phyloP scores from a whole-genome alignment of 75 land plant genomes.

The Cunninghamia lanceolata region DNA sequence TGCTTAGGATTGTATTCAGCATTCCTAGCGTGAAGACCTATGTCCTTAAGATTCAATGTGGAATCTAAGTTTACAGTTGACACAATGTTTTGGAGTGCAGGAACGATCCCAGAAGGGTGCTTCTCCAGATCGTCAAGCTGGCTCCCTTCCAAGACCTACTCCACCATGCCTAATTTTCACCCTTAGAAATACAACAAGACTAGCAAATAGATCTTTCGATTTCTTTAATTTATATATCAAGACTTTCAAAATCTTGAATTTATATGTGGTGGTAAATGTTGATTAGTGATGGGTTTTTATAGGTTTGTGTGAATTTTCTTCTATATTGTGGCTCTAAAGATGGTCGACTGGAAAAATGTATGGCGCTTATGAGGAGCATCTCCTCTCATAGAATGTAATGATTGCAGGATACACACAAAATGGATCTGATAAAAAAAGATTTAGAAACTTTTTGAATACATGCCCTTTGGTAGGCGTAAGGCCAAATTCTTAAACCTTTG shows the following conservation, averaged over 20 bases:
- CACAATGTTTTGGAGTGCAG: slow-evolving; percentile 52
- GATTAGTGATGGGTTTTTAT: not conserved
- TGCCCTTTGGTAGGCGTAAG: no score
- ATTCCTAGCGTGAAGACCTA: no score
- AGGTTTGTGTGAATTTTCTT: not conserved
- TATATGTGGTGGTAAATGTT: not conserved
- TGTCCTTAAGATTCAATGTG: no score
- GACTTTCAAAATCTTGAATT: not conserved
- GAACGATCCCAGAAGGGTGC: slow-evolving; percentile 61
- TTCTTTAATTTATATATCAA: not conserved
- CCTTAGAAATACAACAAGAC: not conserved
- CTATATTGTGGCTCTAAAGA: not conserved
- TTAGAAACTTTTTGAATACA: no score
- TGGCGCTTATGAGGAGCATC: not conserved
- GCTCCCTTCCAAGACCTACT: slow-evolving; percentile 36
- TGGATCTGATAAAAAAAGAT: no score
- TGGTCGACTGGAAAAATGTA: not conserved
- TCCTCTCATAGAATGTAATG: no score
- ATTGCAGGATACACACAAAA: no score
- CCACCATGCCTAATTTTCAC: slow-evolving; percentile 3
- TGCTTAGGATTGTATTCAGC: no score
- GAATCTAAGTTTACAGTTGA: no score
- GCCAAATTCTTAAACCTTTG: no score
- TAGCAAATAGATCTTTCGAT: not conserved
- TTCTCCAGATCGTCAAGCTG: slow-evolving; percentile 50